Evolutionary conservation across 2,329 filamentous ascomycete species (phyloP).

Genomic region (Knoxdaviesia capensis): DNA sequence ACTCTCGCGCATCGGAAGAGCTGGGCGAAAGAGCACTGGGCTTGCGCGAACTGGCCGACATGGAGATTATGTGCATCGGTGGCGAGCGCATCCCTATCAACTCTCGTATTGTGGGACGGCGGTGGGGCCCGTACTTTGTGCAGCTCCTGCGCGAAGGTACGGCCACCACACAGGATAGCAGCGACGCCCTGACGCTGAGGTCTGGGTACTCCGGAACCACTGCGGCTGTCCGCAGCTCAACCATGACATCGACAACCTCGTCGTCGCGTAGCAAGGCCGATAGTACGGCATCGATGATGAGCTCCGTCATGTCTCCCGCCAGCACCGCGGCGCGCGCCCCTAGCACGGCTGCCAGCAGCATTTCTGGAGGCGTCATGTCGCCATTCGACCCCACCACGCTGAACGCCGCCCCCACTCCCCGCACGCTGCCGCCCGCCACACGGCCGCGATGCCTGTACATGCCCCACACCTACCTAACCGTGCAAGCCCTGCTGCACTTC

Average conservation of each 20-base stretch:
- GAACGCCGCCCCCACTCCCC: constrained; percentile 36
- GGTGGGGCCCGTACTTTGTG: constrained; percentile 94
- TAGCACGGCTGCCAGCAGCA: constrained; percentile 22
- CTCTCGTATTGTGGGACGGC: constrained; percentile 64
- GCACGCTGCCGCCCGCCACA: constrained; percentile 35
- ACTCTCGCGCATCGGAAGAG: constrained; percentile 64
- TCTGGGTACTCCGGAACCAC: constrained; percentile 36
- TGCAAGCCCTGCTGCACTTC: constrained; percentile 80
- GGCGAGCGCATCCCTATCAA: constrained; percentile 89
- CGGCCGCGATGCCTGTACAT: constrained; percentile 78
- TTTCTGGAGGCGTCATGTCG: constrained; percentile 17
- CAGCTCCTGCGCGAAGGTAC: constrained; percentile 72
- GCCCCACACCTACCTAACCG: constrained; percentile 74
- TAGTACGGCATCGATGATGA: constrained; percentile 24
- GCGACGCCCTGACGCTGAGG: constrained; percentile 56
- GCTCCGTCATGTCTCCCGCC: constrained; percentile 17
- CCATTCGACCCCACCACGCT: constrained; percentile 20
- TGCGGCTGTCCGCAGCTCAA: constrained; percentile 49
- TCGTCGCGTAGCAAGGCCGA: constrained; percentile 31
- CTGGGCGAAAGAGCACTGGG: constrained; percentile 63
- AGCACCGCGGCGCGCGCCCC: constrained; percentile 18
- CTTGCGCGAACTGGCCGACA: constrained; percentile 76
- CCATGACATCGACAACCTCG: constrained; percentile 58
- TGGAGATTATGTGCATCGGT: constrained; percentile 86
- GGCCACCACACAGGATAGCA: constrained; percentile 42